A percentile compares a stretch with the other conserved stretches of the same genome.
These are phyloP conservation scores for Rosa hybrid DNA, from an alignment of 331 rosid species.

Conservation along the genomic window DNA sequence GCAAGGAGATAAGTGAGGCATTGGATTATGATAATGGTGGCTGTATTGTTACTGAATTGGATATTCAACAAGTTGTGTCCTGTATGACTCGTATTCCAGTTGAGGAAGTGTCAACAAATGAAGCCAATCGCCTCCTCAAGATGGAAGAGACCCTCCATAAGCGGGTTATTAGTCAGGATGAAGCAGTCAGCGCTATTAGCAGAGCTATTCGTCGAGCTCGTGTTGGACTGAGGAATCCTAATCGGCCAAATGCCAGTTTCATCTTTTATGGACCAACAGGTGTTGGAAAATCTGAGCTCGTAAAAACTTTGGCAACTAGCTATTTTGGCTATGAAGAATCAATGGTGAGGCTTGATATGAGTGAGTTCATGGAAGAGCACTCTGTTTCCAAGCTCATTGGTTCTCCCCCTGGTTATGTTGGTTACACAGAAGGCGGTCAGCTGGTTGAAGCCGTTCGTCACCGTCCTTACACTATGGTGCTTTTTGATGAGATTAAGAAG, in stretches of 20 bases:
- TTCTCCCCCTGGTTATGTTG: constrained; percentile 93
- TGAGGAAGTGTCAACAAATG: constrained; percentile 86
- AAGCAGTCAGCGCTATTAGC: constrained; percentile 88
- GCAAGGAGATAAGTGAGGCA: constrained; percentile 92
- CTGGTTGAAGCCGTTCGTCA: constrained; percentile 90
- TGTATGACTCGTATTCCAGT: constrained; percentile 93
- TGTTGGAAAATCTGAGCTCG: constrained; percentile 90
- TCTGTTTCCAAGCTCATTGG: constrained; percentile 90
- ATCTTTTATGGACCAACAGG: constrained; percentile 95
- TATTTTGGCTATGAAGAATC: constrained; percentile 90
- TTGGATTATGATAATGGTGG: constrained; percentile 56
- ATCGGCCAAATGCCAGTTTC: constrained; percentile 90
- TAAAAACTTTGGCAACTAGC: constrained; percentile 84
- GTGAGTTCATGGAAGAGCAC: constrained; percentile 90
- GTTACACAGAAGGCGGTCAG: constrained; percentile 87
- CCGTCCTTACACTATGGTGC: constrained; percentile 77
- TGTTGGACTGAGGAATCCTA: constrained; percentile 87
- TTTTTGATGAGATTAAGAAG: constrained; percentile 90
- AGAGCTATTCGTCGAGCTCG: constrained; percentile 90
- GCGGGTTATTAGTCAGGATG: constrained; percentile 87
- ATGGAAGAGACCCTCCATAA: constrained; percentile 91
- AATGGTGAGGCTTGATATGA: constrained; percentile 92
- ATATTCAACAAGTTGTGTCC: constrained; percentile 76
- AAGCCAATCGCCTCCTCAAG: constrained; percentile 86
- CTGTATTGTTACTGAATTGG: constrained; percentile 78